Percentiles rank a stretch among this genome's conserved stretches.
Evolutionary conservation across 2,329 filamentous ascomycete genomes (phyloP).

Genomic region (Monosporascus cannonballus): DNA sequence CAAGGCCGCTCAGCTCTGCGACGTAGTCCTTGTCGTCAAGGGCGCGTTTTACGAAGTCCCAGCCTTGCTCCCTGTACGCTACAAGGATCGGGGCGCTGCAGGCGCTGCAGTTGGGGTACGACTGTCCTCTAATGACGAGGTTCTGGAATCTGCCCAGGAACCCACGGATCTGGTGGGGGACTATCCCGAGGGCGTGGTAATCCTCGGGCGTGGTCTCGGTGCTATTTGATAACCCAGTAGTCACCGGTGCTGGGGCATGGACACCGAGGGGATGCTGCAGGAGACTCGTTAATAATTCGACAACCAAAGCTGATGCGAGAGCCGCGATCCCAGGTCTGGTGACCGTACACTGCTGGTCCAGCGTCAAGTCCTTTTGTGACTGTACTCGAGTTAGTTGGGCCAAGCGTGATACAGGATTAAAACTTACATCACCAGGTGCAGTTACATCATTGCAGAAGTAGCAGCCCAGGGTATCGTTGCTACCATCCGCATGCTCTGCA

Average conservation of each 20-base stretch:
- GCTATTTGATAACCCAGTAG: slow-evolving; percentile 28
- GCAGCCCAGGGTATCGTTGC: slow-evolving; percentile 72
- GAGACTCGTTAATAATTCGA: slow-evolving; percentile 82
- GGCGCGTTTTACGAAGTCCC: slow-evolving; percentile 71
- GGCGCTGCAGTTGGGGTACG: slow-evolving; percentile 76
- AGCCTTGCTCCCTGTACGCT: slow-evolving; percentile 62
- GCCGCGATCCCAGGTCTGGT: slow-evolving; percentile 88
- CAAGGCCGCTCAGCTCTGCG: slow-evolving; percentile 52
- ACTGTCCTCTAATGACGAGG: slow-evolving; percentile 64
- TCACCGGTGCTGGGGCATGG: slow-evolving; percentile 50
- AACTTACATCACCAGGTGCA: slow-evolving; percentile 80
- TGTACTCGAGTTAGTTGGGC: slow-evolving; percentile 32
- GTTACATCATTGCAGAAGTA: slow-evolving; percentile 99
- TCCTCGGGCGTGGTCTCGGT: slow-evolving; percentile 44
- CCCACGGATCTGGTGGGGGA: slow-evolving; percentile 77
- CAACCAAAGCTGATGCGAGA: slow-evolving; percentile 84
- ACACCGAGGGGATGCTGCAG: slow-evolving; percentile 78
- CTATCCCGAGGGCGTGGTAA: slow-evolving; percentile 58
- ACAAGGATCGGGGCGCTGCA: slow-evolving; percentile 66
- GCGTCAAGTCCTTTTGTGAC: slow-evolving; percentile 89
- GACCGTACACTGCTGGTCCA: slow-evolving; percentile 97
- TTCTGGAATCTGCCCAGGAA: slow-evolving; percentile 71
- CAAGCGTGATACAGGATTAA: not conserved
- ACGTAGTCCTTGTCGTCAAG: slow-evolving; percentile 73
- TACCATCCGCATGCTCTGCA: slow-evolving; percentile 49